phyloP scores from a whole-genome alignment of 306 rosid genomes.

The Sesbania bispinosa region DNA sequence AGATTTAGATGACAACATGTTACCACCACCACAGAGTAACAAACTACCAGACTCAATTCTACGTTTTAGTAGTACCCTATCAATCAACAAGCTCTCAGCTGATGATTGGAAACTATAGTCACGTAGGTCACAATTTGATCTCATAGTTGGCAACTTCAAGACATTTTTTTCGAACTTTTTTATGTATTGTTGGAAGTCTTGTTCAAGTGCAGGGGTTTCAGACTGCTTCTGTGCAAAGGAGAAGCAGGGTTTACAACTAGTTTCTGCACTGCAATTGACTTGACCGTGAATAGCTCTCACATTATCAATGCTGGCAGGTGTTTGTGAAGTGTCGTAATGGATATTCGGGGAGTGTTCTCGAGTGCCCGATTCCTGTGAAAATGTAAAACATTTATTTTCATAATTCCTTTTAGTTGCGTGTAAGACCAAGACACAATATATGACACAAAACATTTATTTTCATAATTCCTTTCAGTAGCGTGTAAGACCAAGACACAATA shows the following conservation, averaged over 20 bases:
- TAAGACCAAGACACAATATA: no score
- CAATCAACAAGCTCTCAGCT: conserved; percentile 51
- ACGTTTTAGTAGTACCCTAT: conserved; percentile 45
- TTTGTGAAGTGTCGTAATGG: conserved; percentile 19
- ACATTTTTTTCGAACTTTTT: conserved; percentile 46
- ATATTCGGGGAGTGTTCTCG: conserved; percentile 22
- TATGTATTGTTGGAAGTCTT: conserved; percentile 63
- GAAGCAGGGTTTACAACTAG: conserved; percentile 42
- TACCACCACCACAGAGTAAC: conserved; percentile 54
- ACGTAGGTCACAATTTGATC: conserved; percentile 37
- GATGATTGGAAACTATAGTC: conserved; percentile 40
- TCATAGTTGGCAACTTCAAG: conserved; percentile 20
- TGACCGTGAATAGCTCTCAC: conserved; percentile 17
- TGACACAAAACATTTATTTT: no score
- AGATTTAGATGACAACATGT: conserved; percentile 26
- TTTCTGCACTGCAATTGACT: conserved; percentile 24
- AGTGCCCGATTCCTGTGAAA: conserved; percentile 41
- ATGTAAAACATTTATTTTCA: neutral
- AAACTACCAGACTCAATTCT: conserved; percentile 64
- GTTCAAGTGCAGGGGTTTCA: conserved; percentile 39
- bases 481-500: neutral
- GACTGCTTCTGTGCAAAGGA: conserved; percentile 56
- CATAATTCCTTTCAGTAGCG: neutral
- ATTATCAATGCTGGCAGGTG: conserved; percentile 15
- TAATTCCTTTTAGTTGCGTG: neutral